Evolutionary conservation across 2,329 filamentous ascomycete species (phyloP), one percentile per base, ranked within the genome.

Genomic region (Arthrobotrys sphaeroides): DNA sequence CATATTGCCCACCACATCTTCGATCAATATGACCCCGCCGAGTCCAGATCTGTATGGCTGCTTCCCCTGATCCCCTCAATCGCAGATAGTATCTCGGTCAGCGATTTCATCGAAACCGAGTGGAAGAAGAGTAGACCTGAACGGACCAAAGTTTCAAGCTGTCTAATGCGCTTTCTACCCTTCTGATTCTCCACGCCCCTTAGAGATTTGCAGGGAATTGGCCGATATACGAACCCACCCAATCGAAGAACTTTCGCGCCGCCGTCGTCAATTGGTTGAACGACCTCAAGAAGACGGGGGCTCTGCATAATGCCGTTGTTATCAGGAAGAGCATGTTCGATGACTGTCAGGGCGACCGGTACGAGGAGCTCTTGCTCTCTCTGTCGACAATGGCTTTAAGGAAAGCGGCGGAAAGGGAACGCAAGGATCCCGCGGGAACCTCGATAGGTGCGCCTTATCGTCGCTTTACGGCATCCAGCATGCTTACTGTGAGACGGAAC

Each of bases 251-350:
- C 81, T 87, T 99, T 5, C 92, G 95, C 59, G 89, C 92, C 31
- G 93, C 92, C 6, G 86, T 97, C 6, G 91, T 94, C 79, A 88
- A 93, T 82, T 89, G 87, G 78, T 88, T 99, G 64, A 91, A 94
- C 77, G 90, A 92, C 60, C 85, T 93, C 73, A 98, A 98, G 84
- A 96, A 96, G 84, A 92, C 89, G 83, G 94, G 93, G 28, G 85
- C 90, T 0, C 85, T 98, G 6, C 77, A 78, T 40, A 73, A 78
- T 43, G 92, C 93, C 2, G 87, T 88, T 0, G 87, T 96, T 0
- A 84, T 98, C 31, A 89, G 95, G 60, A 97, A 97, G 84, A 96
- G 93, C 0, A 97, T 97, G 92, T 85, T 99, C 60, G 95, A 99
- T 81, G 94, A 99, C 79, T 99, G 95, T 83, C 94, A 91, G 78